Evolutionary conservation across 2,329 filamentous ascomycete genomes (phyloP).

Genomic region (Chaetomium sp.): DNA sequence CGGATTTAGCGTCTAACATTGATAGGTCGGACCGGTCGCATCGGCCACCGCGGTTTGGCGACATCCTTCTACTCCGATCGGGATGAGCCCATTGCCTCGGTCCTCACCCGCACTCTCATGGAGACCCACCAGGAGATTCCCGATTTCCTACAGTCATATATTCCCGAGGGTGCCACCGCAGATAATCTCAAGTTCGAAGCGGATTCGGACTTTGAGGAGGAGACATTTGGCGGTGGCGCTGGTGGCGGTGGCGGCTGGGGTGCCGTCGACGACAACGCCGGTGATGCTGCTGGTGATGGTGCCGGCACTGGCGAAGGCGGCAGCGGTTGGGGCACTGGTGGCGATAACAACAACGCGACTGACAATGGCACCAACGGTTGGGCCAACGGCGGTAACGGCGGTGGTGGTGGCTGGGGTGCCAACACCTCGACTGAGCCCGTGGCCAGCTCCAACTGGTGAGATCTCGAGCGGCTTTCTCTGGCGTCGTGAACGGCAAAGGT

Average conservation of each 20-base stretch:
- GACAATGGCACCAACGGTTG: conserved; percentile 11
- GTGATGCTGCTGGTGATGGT: conserved; percentile 14
- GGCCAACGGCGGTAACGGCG: conserved; percentile 23
- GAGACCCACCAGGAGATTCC: conserved; percentile 80
- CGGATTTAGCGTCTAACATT: conserved; percentile 1
- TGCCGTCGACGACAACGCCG: neutral
- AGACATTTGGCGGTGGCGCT: conserved; percentile 23
- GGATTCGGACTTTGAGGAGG: conserved; percentile 55
- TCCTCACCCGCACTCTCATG: conserved; percentile 77
- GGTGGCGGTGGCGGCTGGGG: conserved; percentile 29
- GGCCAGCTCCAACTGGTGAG: conserved; percentile 19
- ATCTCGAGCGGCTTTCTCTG: neutral
- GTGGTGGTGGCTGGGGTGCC: neutral
- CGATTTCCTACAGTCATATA: conserved; percentile 71
- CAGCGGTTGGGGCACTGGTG: conserved; percentile 25
- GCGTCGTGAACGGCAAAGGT: conserved; percentile 4
- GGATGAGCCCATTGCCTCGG: conserved; percentile 71
- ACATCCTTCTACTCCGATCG: conserved; percentile 85
- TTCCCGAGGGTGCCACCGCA: conserved; percentile 57
- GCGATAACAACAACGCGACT: conserved; percentile 6
- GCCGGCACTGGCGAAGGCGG: conserved; percentile 11
- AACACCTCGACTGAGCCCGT: conserved; percentile 6
- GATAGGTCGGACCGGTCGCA: conserved; percentile 87
- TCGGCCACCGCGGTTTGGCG: conserved; percentile 82
- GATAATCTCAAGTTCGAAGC: conserved; percentile 57